phyloP scores from a whole-genome alignment of 306 rosid genomes.

The Neltuma alba region DNA sequence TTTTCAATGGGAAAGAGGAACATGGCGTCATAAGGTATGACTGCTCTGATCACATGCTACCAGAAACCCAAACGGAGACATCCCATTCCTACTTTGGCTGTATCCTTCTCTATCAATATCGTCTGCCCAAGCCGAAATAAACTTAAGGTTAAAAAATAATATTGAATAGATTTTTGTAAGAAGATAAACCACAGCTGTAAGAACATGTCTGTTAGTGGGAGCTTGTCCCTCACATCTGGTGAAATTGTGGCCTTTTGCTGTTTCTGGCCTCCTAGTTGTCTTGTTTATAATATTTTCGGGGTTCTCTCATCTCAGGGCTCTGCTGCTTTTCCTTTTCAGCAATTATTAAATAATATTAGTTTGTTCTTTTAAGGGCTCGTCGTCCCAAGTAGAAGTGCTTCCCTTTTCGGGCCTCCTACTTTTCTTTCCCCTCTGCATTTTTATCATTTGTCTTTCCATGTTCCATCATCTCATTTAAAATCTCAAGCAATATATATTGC shows the following conservation, averaged over 20 bases:
- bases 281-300: conserved; percentile 41
- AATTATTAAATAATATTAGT: conserved; percentile 40
- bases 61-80: conserved; percentile 41
- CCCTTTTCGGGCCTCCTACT: conserved; percentile 53
- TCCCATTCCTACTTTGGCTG: conserved; percentile 13
- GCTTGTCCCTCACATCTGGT: conserved; percentile 34
- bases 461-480: conserved; percentile 60
- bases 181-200: conserved; percentile 61
- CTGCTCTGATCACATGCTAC: conserved; percentile 46
- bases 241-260: conserved; percentile 47
- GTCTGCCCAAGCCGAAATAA: neutral
- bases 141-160: neutral
- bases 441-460: conserved; percentile 77
- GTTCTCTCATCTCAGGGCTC: conserved; percentile 14
- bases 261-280: conserved; percentile 45
- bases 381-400: conserved; percentile 50
- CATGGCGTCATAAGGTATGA: conserved; percentile 51
- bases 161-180: neutral
- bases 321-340: conserved; percentile 23
- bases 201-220: conserved; percentile 46
- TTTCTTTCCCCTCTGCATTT: conserved; percentile 50
- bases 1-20: conserved; percentile 30
- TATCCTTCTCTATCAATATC: conserved; percentile 9
- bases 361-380: conserved; percentile 51
- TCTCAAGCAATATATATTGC: conserved; percentile 23